A percentile compares a stretch with the other conserved stretches of the same genome.
Conservation (phyloP, 345 rosid species). For the Pseudoturritis turrita region DNA sequence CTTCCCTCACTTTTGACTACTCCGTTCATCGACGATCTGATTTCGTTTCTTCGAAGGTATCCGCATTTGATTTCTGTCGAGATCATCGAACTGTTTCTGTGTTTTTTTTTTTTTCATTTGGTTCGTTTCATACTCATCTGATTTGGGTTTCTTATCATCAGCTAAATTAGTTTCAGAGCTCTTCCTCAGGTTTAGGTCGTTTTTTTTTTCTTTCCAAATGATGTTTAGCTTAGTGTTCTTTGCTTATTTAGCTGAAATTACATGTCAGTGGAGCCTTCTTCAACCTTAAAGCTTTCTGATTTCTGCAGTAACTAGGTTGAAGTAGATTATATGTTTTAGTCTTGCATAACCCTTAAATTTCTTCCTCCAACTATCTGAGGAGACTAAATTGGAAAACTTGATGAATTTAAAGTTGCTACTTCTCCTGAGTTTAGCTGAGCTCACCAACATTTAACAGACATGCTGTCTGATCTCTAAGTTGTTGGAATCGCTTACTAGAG, state of each 20-base stretch:
- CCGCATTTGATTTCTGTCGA: not conserved
- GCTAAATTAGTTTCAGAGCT: no score
- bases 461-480: not conserved
- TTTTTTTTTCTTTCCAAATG: not conserved
- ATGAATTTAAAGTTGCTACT: not conserved
- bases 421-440: not conserved
- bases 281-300: not conserved
- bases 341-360: not conserved
- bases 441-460: not conserved
- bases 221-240: not conserved
- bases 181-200: no score
- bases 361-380: not conserved
- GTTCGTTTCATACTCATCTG: not conserved
- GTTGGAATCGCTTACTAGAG: not conserved
- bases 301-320: not conserved
- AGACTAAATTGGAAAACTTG: not conserved
- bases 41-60: slow-evolving; percentile 7
- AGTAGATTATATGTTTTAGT: not conserved
- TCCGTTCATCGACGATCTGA: slow-evolving; percentile 24
- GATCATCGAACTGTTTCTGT: not conserved
- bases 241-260: not conserved
- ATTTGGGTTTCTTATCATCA: no score
- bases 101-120: not conserved
- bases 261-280: not conserved
- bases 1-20: not conserved